Evolutionary conservation across 768 basidiomycete species (phyloP), one percentile per base, ranked within the genome.

Genomic region (Podaxis carcinomalis): DNA sequence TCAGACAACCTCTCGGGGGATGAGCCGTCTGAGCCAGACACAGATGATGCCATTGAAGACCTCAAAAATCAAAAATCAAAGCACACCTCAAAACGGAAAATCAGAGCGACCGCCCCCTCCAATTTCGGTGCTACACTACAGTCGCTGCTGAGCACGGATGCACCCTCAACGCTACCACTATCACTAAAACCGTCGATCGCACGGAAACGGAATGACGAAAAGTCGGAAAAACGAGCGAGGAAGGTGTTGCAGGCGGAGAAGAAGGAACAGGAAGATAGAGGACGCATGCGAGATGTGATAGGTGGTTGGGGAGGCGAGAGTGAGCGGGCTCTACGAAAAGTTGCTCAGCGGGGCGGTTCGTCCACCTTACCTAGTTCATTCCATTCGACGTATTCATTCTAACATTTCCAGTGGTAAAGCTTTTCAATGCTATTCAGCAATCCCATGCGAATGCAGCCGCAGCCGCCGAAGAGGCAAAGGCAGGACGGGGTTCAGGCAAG

Each of bases 251-350:
- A 84, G 55, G 75, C 83, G 25, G 91, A 90, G 67, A 85, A 79
- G 72, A 90, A 86, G 69, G 89, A 87, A 63, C 88, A 80, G 64
- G 89, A 90, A 64, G 89, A 90, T 64, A 85, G 78, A 63, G 83
- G 84, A 11, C 76, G 84, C 59, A 80, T 89, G 64, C 81, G 75
- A 42, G 87, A 89, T 70, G 84, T 86, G 14, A 92, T 90, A 69
- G 92, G 87, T 60, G 93, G 93, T 44, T 97, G 94, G 95, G 95
- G 90, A 32, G 89, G 83, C 11, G 90, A 91, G 72, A 84, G 83
- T 73, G 93, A 88, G 77, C 83, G 83, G 72, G 88, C 81, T 62
- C 77, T 86, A 68, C 84, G 82, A 71, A 98, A 89, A 79, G 92
- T 83, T 72, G 96, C 88, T 64, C 97, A 88, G 75, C 78, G 90